Conservation (phyloP, 345 rosid genomes). For the Orychophragmus violaceus region DNA sequence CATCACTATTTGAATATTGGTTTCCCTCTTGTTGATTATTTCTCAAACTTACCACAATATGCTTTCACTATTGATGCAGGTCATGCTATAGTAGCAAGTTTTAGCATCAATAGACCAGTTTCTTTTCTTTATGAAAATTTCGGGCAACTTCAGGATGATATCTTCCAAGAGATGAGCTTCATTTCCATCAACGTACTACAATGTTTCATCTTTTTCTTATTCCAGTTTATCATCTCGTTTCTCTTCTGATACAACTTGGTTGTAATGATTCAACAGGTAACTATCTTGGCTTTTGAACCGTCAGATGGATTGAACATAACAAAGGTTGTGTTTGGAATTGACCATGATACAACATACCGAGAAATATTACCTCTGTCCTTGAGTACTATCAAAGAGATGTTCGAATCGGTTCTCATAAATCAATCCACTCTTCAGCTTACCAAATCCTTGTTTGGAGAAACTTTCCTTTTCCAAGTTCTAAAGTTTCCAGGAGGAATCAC, state of each 20-base stretch:
- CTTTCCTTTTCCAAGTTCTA: conserved; percentile 57
- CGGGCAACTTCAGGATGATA: conserved; percentile 59
- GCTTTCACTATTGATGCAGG: conserved; percentile 35
- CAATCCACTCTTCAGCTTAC: conserved; percentile 56
- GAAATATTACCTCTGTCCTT: conserved; percentile 48
- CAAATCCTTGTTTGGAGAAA: conserved; percentile 61
- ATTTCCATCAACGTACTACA: conserved; percentile 53
- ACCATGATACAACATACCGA: conserved; percentile 45
- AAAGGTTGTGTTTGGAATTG: conserved; percentile 77
- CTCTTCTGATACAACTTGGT: conserved; percentile 14
- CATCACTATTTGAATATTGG: not conserved
- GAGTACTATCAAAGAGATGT: conserved; percentile 57
- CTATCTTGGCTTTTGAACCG: conserved; percentile 49
- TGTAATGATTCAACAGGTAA: conserved; percentile 50
- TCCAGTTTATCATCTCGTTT: not conserved
- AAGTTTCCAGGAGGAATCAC: conserved; percentile 80
- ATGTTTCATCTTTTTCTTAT: conserved; percentile 2
- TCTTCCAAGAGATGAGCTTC: conserved; percentile 61
- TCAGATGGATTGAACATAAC: conserved; percentile 45
- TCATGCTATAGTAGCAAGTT: conserved; percentile 81
- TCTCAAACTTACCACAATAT: conserved; percentile 1
- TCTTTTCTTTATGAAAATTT: conserved; percentile 52
- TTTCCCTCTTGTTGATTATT: not conserved
- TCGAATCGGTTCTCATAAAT: conserved; percentile 45
- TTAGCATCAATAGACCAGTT: conserved; percentile 48